Evolutionary conservation across 1,284 basidiomycete species (phyloP), one percentile per base, ranked within the genome.

Genomic region (Lentinula novae-zelandiae): DNA sequence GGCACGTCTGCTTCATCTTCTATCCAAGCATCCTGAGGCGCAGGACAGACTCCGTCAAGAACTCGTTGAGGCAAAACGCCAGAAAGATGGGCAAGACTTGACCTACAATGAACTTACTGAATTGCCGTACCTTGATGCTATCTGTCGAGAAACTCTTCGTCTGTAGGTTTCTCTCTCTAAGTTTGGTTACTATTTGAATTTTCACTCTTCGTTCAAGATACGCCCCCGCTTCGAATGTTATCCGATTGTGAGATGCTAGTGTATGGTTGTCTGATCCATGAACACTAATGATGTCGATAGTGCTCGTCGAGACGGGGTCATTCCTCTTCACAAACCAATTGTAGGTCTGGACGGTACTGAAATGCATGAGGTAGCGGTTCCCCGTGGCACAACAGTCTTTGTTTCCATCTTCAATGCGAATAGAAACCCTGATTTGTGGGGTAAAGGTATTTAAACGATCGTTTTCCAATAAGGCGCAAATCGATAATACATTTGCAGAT

Each of bases 121-220:
- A 3, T 66, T 77, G 0, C 74, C 75, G 0, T 73, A 71, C 60
- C 64, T 77, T 42, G 76, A 77, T 60, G 73, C 73, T 2, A 64
- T 75, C 31, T 68, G 69, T 49, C 66, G 71, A 13, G 74, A 76
- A 60, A 75, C 75, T 1, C 63, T 76, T 33, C 65, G 75, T 50
- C 57, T 76, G 68, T 72, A 51, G 56, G 71, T 63, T 12, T 44
- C 49, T 10, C 33, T 38, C 15, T 51, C 34, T 52, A 9, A 22
- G 36, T n/a, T 51, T 33, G 48, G 9, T 40, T 27, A 5, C 15
- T 52, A 17, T 22, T 48, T n/a, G 1, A 5, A 22, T 40, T 42
- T 13, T 13, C 53, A 8, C 34, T 34, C 1, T 9, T 51, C 5
- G 8, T 31, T 49, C 1, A 49, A 64, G 66, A 15, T 67, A 68